Conservation (phyloP, 805 yeast species). For the Blastobotrys parvus region DNA sequence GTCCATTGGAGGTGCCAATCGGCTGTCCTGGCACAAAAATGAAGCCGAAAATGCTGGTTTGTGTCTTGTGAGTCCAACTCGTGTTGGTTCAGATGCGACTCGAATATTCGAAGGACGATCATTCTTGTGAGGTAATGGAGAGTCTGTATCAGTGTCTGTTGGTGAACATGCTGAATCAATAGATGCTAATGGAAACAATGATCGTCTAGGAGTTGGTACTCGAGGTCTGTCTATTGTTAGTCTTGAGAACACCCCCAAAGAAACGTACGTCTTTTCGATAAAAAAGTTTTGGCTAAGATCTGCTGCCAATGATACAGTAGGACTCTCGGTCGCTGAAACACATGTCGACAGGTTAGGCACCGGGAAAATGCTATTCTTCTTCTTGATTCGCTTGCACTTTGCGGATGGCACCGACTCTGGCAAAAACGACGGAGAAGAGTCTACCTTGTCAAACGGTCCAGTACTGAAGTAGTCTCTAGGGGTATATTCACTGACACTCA, state of each 20-base stretch:
- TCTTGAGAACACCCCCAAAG: neutral
- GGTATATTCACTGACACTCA: neutral
- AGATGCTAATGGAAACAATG: slow-evolving; percentile 19
- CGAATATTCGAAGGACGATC: neutral
- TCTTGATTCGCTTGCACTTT: slow-evolving; percentile 9
- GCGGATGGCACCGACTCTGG: slow-evolving; percentile 10
- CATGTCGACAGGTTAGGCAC: slow-evolving; percentile 10
- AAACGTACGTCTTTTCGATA: slow-evolving; percentile 21
- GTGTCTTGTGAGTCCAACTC: neutral
- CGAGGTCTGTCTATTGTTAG: slow-evolving; percentile 16
- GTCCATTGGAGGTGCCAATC: no score
- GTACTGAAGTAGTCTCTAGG: neutral
- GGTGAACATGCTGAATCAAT: no score
- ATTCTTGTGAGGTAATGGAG: neutral
- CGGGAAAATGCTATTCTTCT: slow-evolving; percentile 9
- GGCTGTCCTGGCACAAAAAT: neutral
- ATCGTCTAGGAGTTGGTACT: slow-evolving; percentile 28
- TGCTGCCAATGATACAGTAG: slow-evolving; percentile 29
- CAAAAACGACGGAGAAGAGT: slow-evolving; percentile 16
- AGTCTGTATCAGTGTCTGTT: neutral
- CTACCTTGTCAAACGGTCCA: slow-evolving; percentile 1
- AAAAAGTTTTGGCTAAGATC: slow-evolving; percentile 31
- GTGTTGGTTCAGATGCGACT: no score
- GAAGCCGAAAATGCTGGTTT: neutral
- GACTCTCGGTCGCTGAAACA: slow-evolving; percentile 9